phyloP scores from a whole-genome alignment of 2,329 filamentous ascomycete species.

The Ascochyta koolunga region DNA sequence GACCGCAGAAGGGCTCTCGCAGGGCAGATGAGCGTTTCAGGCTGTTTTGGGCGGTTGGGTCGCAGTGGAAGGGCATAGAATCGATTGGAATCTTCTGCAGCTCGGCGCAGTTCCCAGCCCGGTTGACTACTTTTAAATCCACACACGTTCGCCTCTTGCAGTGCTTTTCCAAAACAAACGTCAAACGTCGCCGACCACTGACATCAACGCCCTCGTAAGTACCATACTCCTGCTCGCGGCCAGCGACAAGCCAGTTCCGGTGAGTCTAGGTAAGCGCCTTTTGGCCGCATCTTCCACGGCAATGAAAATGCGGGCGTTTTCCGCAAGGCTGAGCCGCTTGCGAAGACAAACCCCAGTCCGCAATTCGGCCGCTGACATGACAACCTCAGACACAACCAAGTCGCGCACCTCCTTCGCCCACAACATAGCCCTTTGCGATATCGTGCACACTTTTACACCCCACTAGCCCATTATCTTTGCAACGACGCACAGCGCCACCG shows the following conservation, averaged over 20 bases:
- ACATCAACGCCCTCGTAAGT: conserved; percentile 13
- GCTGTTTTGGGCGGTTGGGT: conserved; percentile 34
- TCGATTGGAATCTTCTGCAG: conserved; percentile 42
- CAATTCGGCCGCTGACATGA: conserved; percentile 25
- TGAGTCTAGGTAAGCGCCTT: conserved; percentile 29
- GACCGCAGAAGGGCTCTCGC: conserved; percentile 17
- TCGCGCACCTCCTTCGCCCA: conserved; percentile 10
- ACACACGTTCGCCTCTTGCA: conserved; percentile 25
- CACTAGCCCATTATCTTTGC: conserved; percentile 29
- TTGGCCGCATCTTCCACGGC: conserved; percentile 10
- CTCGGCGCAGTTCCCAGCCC: conserved; percentile 44
- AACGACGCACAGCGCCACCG: conserved; percentile 22
- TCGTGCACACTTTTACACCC: conserved; percentile 32
- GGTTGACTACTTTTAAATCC: conserved; percentile 44
- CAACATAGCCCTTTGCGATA: conserved; percentile 13
- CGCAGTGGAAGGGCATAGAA: conserved; percentile 44
- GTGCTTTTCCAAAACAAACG: conserved; percentile 20
- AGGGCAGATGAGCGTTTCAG: conserved; percentile 15
- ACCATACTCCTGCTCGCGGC: neutral
- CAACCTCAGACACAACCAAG: conserved; percentile 12
- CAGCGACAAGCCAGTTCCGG: conserved; percentile 10
- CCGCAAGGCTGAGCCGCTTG: conserved; percentile 26
- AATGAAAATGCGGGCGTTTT: conserved; percentile 13
- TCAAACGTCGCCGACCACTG: conserved; percentile 5
- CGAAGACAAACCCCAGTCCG: conserved; percentile 19